phyloP scores from a whole-genome alignment of 352 stramenopile genomes.

The Pythium scleroteichum region DNA sequence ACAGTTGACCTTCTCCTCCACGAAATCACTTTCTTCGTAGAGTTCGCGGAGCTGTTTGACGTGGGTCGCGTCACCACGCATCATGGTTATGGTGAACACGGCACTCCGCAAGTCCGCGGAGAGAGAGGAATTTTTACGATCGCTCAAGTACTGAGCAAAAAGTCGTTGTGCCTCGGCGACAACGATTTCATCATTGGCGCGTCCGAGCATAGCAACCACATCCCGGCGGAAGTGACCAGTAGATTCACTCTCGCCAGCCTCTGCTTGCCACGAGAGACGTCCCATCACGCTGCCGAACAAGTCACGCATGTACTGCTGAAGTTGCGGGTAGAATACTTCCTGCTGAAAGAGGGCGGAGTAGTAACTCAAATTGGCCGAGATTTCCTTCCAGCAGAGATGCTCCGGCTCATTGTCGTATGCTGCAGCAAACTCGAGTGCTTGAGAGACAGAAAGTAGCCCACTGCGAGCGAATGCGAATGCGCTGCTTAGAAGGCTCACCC shows the following conservation, averaged over 20 bases:
- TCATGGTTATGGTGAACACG: slow-evolving; percentile 61
- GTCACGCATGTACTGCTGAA: slow-evolving; percentile 64
- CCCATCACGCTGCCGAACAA: slow-evolving; percentile 62
- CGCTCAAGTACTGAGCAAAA: slow-evolving; percentile 60
- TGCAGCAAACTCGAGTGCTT: slow-evolving; percentile 66
- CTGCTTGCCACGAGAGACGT: slow-evolving; percentile 49
- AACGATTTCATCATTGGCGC: slow-evolving; percentile 51
- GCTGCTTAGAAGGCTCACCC: slow-evolving; percentile 93
- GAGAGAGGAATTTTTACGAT: slow-evolving; percentile 42
- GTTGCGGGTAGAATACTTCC: slow-evolving; percentile 56
- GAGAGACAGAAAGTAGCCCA: slow-evolving; percentile 49
- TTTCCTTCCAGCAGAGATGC: slow-evolving; percentile 79
- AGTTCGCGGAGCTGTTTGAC: slow-evolving; percentile 48
- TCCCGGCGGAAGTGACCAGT: slow-evolving; percentile 68
- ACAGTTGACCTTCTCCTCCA: slow-evolving; percentile 81
- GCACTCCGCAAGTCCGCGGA: slow-evolving; percentile 62
- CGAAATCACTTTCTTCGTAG: slow-evolving; percentile 78
- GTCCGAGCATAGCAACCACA: slow-evolving; percentile 70
- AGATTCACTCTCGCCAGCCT: slow-evolving; percentile 41
- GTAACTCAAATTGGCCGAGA: slow-evolving; percentile 62
- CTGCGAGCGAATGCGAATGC: slow-evolving; percentile 90
- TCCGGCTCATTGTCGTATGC: slow-evolving; percentile 65
- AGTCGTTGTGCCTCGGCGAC: slow-evolving; percentile 51
- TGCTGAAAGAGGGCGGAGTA: slow-evolving; percentile 64
- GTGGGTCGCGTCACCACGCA: slow-evolving; percentile 45